Evolutionary conservation across 257 asterid genomes (phyloP).

Genomic region (Leptodermis oblonga): DNA sequence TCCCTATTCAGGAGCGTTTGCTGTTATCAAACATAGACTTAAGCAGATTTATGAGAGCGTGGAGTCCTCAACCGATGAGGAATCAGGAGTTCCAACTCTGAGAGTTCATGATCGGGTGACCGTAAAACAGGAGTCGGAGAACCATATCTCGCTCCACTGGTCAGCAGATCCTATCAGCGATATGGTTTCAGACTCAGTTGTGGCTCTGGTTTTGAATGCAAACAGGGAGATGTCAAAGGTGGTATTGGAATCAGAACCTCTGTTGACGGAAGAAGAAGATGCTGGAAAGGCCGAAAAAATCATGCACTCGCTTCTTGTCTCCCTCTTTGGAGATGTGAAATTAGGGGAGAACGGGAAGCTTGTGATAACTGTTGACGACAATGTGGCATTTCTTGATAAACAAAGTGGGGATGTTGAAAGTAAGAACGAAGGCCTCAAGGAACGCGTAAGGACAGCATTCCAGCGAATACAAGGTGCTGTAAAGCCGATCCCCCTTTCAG

Average conservation of each 20-base stretch:
- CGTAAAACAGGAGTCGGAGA: conserved; percentile 80
- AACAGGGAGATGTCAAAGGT: conserved; percentile 66
- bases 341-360: conserved; percentile 62
- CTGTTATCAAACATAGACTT: conserved; percentile 77
- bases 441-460: conserved; percentile 72
- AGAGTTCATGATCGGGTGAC: conserved; percentile 75
- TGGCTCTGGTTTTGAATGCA: conserved; percentile 79
- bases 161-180: conserved; percentile 92
- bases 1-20: conserved; percentile 96
- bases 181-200: conserved; percentile 91
- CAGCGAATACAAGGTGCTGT: conserved; percentile 61
- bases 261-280: conserved; percentile 45
- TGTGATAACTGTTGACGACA: conserved; percentile 68
- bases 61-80: conserved; percentile 69
- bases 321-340: conserved; percentile 85
- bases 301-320: conserved; percentile 71
- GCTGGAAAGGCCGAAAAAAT: conserved; percentile 71
- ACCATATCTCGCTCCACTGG: conserved; percentile 88
- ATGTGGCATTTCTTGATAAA: conserved; percentile 63
- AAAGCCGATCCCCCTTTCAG: conserved; percentile 79
- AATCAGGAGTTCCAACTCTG: conserved; percentile 63
- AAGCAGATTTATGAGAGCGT: conserved; percentile 89
- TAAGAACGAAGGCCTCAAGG: conserved; percentile 75
- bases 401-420: conserved; percentile 77
- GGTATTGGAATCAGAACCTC: conserved; percentile 55